Conservation (phyloP, 495 filamentous ascomycete species). For the Penicillium goetzii region DNA sequence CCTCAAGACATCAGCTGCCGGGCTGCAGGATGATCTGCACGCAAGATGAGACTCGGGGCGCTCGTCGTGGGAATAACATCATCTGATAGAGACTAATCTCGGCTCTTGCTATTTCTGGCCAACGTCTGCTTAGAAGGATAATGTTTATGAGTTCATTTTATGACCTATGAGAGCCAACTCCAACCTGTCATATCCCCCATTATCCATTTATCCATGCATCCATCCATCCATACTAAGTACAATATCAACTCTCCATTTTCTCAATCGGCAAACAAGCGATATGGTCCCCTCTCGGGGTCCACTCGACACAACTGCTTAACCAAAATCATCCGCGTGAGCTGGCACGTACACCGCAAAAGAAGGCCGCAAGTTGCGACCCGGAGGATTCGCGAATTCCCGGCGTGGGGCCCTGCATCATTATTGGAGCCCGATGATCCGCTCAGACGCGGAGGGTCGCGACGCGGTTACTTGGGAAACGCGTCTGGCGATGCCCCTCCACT, state of each 20-base stretch:
- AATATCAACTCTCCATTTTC: conserved; percentile 1
- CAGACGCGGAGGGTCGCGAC: conserved; percentile 30
- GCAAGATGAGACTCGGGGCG: conserved; percentile 25
- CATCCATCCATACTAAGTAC: not conserved
- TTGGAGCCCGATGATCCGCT: conserved; percentile 30
- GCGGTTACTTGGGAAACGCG: conserved; percentile 43
- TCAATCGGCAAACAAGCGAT: not conserved
- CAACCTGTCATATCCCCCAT: not conserved
- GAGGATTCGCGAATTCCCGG: conserved; percentile 19
- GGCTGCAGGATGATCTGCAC: conserved; percentile 29
- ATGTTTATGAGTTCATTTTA: not conserved
- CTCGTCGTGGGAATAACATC: conserved; percentile 21
- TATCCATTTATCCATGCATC: not conserved
- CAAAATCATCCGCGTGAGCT: conserved; percentile 11
- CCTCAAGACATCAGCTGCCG: conserved; percentile 29
- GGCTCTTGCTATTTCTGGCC: conserved; percentile 12
- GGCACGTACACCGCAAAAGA: conserved; percentile 29
- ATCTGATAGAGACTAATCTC: conserved; percentile 19
- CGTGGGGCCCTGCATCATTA: conserved; percentile 34
- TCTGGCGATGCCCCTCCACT: conserved; percentile 22
- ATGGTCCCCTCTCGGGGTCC: conserved; percentile 4
- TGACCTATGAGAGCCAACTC: not conserved
- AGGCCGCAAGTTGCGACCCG: conserved; percentile 4
- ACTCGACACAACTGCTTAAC: not conserved
- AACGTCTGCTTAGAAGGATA: not conserved